Percentiles rank a stretch among this genome's conserved stretches.
Evolutionary conservation across 208 protist genomes (phyloP).

Genomic region (Zelonia costaricensis): DNA sequence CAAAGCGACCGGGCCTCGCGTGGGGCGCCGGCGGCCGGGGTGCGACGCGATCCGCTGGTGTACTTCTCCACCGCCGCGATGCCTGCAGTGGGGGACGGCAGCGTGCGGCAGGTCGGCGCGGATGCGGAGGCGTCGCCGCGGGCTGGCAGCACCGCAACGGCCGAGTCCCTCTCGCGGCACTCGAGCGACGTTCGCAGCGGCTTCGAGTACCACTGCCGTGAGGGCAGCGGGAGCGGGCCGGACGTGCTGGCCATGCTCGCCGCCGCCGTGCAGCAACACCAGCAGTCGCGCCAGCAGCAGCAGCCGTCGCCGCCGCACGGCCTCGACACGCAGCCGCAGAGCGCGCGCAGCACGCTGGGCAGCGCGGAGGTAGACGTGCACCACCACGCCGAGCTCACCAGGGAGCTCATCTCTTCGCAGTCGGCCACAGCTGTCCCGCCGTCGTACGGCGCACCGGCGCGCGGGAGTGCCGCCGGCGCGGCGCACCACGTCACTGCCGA

Average conservation of each 20-base stretch:
- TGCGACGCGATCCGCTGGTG: slow-evolving; percentile 20
- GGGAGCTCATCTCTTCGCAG: not conserved
- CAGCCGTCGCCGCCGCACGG: not conserved
- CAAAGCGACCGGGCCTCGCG: slow-evolving; percentile 3
- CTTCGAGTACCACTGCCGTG: slow-evolving; percentile 2
- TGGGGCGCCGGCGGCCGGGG: slow-evolving; percentile 2
- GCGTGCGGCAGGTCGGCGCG: not conserved
- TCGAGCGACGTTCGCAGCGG: not conserved
- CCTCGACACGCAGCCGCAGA: not conserved
- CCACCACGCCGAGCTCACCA: slow-evolving; percentile 10
- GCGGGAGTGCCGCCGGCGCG: not conserved
- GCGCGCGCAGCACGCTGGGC: slow-evolving; percentile 2
- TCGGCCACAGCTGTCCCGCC: slow-evolving; percentile 1
- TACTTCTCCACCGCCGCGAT: slow-evolving; percentile 23
- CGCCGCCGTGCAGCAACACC: slow-evolving; percentile 18
- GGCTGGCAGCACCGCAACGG: too few species aligned
- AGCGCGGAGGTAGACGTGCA: slow-evolving; percentile 7
- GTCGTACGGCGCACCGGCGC: slow-evolving; percentile 6
- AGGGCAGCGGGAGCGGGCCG: slow-evolving; percentile 3
- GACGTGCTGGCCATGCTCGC: slow-evolving; percentile 31
- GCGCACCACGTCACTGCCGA: not conserved
- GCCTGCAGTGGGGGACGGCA: not conserved
- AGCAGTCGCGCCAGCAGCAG: slow-evolving; percentile 7
- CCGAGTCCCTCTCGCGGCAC: not conserved
- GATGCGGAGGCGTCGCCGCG: not conserved